These are phyloP conservation scores for Pseudogymnoascus sp. DNA, from an alignment of 2,329 filamentous ascomycete genomes.

Conservation along the genomic window DNA sequence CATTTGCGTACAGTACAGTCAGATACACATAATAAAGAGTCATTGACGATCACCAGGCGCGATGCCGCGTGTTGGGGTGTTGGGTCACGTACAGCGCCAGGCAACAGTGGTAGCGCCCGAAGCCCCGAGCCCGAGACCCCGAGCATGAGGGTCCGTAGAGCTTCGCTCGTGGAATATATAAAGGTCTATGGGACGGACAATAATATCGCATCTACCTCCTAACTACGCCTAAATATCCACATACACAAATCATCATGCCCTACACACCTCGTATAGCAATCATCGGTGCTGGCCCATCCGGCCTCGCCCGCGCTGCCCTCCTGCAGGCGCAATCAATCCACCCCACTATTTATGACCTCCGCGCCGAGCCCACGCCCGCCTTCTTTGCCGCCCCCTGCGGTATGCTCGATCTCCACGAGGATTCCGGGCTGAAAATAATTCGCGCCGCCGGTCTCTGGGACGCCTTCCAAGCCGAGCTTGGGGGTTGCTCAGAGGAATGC, in stretches of 20 bases:
- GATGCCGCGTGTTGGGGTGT: not conserved
- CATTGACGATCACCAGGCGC: not conserved
- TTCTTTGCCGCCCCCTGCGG: conserved; percentile 32
- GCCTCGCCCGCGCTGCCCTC: conserved; percentile 41
- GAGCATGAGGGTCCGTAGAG: not conserved
- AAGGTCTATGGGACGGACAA: not conserved
- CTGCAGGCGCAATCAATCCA: conserved; percentile 35
- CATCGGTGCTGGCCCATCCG: conserved; percentile 40
- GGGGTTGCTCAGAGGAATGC: conserved; percentile 36
- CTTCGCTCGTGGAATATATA: not conserved
- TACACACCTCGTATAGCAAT: conserved; percentile 34
- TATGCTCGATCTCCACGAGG: conserved; percentile 43
- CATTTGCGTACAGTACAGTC: too few species aligned
- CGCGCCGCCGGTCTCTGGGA: conserved; percentile 38
- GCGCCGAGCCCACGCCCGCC: conserved; percentile 24
- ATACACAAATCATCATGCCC: not conserved
- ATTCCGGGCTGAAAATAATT: conserved; percentile 40
- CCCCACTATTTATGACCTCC: conserved; percentile 33
- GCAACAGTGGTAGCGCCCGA: conserved; percentile 1
- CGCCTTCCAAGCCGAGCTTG: conserved; percentile 36
- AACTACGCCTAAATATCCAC: not conserved
- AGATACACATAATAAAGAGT: too few species aligned
- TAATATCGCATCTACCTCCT: not conserved
- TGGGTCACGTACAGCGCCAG: conserved; percentile 35
- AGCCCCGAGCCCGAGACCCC: not conserved